Percentiles rank a stretch among this genome's conserved stretches.
Conservation (phyloP, 2,329 filamentous ascomycete species). For the Elsinoe ampelina region DNA sequence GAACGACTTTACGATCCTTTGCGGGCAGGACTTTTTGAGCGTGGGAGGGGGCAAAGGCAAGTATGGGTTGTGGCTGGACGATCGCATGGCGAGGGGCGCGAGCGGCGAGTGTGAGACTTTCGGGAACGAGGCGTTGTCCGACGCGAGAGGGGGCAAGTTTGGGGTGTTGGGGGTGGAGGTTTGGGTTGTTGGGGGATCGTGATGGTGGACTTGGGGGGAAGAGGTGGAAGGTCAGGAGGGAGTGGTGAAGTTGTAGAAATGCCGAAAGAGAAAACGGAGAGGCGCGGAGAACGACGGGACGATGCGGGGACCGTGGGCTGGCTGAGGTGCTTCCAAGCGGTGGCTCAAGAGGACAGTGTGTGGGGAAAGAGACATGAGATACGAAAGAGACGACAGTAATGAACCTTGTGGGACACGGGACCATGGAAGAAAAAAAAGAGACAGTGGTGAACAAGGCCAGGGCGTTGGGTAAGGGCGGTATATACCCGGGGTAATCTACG, state of each 20-base stretch:
- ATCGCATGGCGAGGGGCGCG: slow-evolving; percentile 72
- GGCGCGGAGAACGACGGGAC: too few species aligned
- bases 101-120: slow-evolving; percentile 83
- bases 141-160: slow-evolving; percentile 80
- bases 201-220: neutral
- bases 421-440: neutral
- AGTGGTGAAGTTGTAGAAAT: too few species aligned
- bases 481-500: neutral
- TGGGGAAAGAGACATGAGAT: too few species aligned
- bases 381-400: neutral
- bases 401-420: neutral
- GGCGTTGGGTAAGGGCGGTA: neutral
- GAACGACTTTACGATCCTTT: slow-evolving; percentile 95
- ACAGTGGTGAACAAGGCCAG: neutral
- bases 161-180: slow-evolving; percentile 83
- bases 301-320: too few species aligned
- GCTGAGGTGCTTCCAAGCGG: too few species aligned
- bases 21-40: slow-evolving; percentile 74
- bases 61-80: slow-evolving; percentile 90
- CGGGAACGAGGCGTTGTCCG: slow-evolving; percentile 86
- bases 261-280: too few species aligned
- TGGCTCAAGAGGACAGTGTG: too few species aligned
- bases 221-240: neutral
- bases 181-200: slow-evolving; percentile 69
- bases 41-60: slow-evolving; percentile 79